These are phyloP conservation scores for Aspergillus pseudotamarii DNA, from an alignment of 2,329 filamentous ascomycete genomes.

Conservation along the genomic window DNA sequence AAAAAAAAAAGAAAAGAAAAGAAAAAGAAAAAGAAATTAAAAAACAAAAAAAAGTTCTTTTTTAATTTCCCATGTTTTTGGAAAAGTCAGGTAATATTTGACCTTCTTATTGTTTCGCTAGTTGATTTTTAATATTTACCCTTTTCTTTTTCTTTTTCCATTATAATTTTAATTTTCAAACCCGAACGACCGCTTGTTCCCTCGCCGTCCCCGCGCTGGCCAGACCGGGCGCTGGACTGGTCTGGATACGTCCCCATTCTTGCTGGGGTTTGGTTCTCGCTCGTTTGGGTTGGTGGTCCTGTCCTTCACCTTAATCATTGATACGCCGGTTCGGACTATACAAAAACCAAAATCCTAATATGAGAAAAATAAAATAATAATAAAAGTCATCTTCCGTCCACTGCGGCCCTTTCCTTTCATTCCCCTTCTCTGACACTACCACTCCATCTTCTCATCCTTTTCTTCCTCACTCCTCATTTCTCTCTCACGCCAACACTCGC, in stretches of 20 bases:
- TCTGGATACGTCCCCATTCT: conserved; percentile 23
- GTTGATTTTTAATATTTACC: conserved; percentile 6
- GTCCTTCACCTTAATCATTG: conserved; percentile 8
- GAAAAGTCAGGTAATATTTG: neutral
- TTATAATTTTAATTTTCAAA: conserved; percentile 1
- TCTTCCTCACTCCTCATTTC: neutral
- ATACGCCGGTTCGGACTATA: conserved; percentile 8
- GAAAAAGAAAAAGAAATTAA: neutral
- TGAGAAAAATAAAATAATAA: conserved; percentile 8
- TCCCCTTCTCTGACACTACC: neutral
- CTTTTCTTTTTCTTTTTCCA: conserved; percentile 3
- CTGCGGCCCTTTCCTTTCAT: neutral
- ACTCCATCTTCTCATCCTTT: neutral
- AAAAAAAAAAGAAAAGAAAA: neutral
- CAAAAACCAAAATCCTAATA: neutral
- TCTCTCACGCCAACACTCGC: neutral
- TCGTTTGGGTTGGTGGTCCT: neutral
- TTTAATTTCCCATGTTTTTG: neutral
- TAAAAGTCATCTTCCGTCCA: neutral
- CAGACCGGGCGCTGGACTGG: conserved; percentile 22
- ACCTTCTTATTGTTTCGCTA: conserved; percentile 12
- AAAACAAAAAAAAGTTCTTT: neutral
- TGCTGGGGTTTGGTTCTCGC: conserved; percentile 13
- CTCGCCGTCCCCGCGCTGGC: conserved; percentile 25
- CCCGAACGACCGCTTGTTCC: conserved; percentile 3